Percentiles rank a stretch among this genome's conserved stretches.
phyloP scores from a whole-genome alignment of 2,329 filamentous ascomycete species.

The Alternaria postmessia region DNA sequence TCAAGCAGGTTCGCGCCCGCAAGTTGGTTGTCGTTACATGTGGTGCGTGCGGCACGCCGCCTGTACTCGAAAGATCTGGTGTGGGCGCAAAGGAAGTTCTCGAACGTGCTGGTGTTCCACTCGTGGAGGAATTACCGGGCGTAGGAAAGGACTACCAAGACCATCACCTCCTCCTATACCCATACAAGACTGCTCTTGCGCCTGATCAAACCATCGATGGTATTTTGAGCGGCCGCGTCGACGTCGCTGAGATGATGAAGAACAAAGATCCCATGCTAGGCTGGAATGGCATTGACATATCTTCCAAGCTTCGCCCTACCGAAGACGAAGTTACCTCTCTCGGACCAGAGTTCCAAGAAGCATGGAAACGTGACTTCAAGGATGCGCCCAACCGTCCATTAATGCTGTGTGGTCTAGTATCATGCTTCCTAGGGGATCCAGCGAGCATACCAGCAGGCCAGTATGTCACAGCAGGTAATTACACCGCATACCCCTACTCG shows the following conservation, averaged over 20 bases:
- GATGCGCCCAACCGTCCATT: constrained; percentile 57
- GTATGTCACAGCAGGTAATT: constrained; percentile 63
- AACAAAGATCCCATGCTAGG: constrained; percentile 61
- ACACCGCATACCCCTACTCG: constrained; percentile 68
- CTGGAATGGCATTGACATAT: constrained; percentile 67
- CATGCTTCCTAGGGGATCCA: constrained; percentile 43
- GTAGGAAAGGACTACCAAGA: constrained; percentile 72
- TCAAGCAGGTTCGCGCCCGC: constrained; percentile 57
- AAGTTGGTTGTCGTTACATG: constrained; percentile 63
- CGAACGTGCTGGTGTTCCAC: constrained; percentile 59
- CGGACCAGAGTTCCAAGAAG: constrained; percentile 61
- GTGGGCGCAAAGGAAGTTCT: constrained; percentile 63
- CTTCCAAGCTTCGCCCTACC: constrained; percentile 64
- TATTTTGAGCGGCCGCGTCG: constrained; percentile 59
- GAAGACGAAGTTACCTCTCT: constrained; percentile 61
- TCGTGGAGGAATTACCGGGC: constrained; percentile 65
- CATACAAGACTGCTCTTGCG: constrained; percentile 59
- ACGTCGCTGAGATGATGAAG: constrained; percentile 57
- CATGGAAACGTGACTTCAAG: constrained; percentile 66
- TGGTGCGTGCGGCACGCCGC: constrained; percentile 63
- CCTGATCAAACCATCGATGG: constrained; percentile 63
- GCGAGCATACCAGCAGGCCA: constrained; percentile 51
- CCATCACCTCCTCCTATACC: constrained; percentile 63
- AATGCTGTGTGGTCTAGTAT: constrained; percentile 55
- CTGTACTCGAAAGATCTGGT: constrained; percentile 69